A percentile compares a stretch with the other conserved stretches of the same genome.
phyloP scores from a whole-genome alignment of 2,329 filamentous ascomycete species.

The Sclerotinia trifoliorum region DNA sequence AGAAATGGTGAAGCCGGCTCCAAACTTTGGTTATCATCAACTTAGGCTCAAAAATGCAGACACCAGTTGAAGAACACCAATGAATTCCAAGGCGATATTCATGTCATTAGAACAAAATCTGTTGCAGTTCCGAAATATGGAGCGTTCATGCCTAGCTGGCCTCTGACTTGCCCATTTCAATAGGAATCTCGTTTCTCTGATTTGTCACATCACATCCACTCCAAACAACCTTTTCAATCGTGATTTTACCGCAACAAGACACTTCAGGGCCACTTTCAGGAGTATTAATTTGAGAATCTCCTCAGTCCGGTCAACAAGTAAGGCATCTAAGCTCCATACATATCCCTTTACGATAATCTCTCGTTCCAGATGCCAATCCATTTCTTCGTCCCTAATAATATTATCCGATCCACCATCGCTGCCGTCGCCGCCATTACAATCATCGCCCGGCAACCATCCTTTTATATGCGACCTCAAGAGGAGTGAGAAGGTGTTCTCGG shows the following conservation, averaged over 20 bases:
- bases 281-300: not conserved
- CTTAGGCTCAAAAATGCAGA: not conserved
- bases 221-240: not conserved
- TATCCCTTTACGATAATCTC: conserved; percentile 4
- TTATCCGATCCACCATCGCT: not conserved
- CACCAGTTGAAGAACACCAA: too few relatives aligned
- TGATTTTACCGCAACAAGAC: not conserved
- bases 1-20: not conserved
- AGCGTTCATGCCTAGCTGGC: not conserved
- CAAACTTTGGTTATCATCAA: not conserved
- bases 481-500: not conserved
- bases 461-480: conserved; percentile 9
- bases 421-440: not conserved
- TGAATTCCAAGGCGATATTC: not conserved
- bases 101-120: not conserved
- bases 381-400: not conserved
- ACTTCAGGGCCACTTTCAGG: not conserved
- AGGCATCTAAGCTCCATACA: not conserved
- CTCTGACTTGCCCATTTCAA: not conserved
- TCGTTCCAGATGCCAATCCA: conserved; percentile 2
- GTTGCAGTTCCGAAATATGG: not conserved
- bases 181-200: not conserved
- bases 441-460: conserved; percentile 4
- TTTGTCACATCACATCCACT: not conserved
- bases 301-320: not conserved